Evolutionary conservation across 192 early-diverging fungal species (phyloP), one percentile per base, ranked within the genome.

Genomic region (Mortierella claussenii): DNA sequence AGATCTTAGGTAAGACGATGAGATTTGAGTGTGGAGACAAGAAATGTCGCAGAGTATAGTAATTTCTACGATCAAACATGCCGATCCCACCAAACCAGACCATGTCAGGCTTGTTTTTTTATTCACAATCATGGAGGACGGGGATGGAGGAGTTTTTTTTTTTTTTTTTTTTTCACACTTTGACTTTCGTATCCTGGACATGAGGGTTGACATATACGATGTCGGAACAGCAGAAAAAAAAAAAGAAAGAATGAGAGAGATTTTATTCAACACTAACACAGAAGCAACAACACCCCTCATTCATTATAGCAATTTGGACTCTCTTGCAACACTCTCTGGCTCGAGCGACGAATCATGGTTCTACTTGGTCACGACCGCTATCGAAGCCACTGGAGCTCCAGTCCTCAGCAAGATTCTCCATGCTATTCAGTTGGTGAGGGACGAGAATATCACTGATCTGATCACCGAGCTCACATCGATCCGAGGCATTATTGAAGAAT

Each of bases 311-410:
- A 99, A 99, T 82, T 67, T 99, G 17, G 82, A 91, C 13, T 90
- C 92, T 0, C 69, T 95, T 60, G 84, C 91, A 50, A 96, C 93
- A 10, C 96, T 95, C 60, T 90, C 93, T 5, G 94, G 96, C 15
- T 87, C 88, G 30, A 85, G 89, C 52, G 97, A 99, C 79, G 96
- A 99, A 86, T 89, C 91, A 4, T 99, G 97, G 97, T 99, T 99
- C 73, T 97, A 96, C 82, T 85, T 99, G 28, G 89, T 97, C 50
- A 93, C 94, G 11, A 89, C 91, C 2, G 93, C 91, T 1, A 96
- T 96, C 52, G 97, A 99, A 61, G 87, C 90, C 15, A 85, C 84
- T 17, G 94, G 92, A 8, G 94, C 89, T 30, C 89, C 80, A 34
- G 89, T 83, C 48, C 78, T 89, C 8, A 82, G 86, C 34, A 87